Conservation (phyloP, 1,284 basidiomycete species). For the Violaceomyces palustris region DNA sequence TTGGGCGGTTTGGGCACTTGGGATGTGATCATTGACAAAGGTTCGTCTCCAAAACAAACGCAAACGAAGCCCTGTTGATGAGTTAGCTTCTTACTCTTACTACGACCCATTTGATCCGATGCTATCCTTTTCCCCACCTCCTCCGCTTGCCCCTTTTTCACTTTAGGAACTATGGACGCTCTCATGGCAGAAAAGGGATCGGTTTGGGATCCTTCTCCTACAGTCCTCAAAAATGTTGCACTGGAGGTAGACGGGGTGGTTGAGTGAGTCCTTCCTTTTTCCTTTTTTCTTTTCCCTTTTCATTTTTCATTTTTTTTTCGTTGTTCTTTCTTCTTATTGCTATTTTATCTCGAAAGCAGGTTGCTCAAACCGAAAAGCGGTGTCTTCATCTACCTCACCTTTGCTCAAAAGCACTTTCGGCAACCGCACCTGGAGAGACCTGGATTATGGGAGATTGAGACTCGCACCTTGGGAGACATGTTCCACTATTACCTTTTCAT, state of each 20-base stretch:
- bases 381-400: conserved; percentile 46
- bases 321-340: neutral
- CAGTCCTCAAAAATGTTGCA: conserved; percentile 24
- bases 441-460: conserved; percentile 31
- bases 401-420: conserved; percentile 47
- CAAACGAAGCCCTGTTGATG: too few species aligned
- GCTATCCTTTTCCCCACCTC: too few species aligned
- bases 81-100: too few species aligned
- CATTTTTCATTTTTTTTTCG: too few species aligned
- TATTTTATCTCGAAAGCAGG: neutral
- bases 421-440: conserved; percentile 26
- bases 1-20: conserved; percentile 29
- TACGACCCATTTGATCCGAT: too few species aligned
- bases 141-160: too few species aligned
- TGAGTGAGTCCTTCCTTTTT: conserved; percentile 7
- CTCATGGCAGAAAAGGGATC: conserved; percentile 46
- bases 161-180: conserved; percentile 44
- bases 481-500: conserved; percentile 50
- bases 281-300: neutral
- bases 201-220: conserved; percentile 38
- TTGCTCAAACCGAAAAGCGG: conserved; percentile 34
- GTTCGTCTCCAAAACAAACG: conserved; percentile 1
- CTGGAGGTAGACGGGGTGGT: conserved; percentile 40
- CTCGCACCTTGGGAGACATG: conserved; percentile 35
- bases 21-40: conserved; percentile 48